These are phyloP conservation scores for Ilyonectria robusta DNA, from an alignment of 2,329 filamentous ascomycete species.

Conservation along the genomic window DNA sequence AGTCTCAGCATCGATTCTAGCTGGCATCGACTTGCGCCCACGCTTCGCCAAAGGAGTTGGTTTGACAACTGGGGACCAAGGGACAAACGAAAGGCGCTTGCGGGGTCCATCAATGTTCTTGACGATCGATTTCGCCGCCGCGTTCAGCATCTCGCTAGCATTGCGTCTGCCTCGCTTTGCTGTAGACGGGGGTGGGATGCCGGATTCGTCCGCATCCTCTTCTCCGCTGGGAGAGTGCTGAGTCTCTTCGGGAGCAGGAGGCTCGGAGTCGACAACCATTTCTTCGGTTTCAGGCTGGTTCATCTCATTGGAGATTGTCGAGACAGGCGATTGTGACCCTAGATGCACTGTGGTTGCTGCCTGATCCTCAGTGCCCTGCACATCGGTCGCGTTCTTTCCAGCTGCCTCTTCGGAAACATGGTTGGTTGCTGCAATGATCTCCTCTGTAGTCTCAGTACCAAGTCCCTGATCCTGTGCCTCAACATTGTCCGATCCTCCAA, in stretches of 20 bases:
- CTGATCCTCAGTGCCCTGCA: background rate
- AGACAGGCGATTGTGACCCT: background rate
- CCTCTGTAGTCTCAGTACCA: too few relatives aligned
- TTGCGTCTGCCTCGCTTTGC: slow-evolving; percentile 35
- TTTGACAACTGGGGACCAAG: slow-evolving; percentile 31
- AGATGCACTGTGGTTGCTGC: background rate
- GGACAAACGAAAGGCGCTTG: slow-evolving; percentile 31
- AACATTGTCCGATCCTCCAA: background rate
- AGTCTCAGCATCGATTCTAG: slow-evolving; percentile 30
- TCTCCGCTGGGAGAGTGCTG: background rate
- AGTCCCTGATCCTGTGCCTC: background rate
- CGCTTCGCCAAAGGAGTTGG: slow-evolving; percentile 28
- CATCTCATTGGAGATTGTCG: background rate
- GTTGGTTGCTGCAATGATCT: background rate
- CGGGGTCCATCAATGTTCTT: slow-evolving; percentile 32
- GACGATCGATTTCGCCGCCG: slow-evolving; percentile 17
- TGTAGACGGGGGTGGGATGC: slow-evolving; percentile 14
- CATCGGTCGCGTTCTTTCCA: background rate
- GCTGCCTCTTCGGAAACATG: background rate
- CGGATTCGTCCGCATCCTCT: slow-evolving; percentile 1
- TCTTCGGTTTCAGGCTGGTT: background rate
- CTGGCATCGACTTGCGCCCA: slow-evolving; percentile 44
- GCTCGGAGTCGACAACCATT: background rate
- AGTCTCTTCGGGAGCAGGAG: background rate
- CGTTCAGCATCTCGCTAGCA: slow-evolving; percentile 27